Evolutionary conservation across 768 basidiomycete species (phyloP), one percentile per base, ranked within the genome.

Genomic region (Tylopilus sp.): DNA sequence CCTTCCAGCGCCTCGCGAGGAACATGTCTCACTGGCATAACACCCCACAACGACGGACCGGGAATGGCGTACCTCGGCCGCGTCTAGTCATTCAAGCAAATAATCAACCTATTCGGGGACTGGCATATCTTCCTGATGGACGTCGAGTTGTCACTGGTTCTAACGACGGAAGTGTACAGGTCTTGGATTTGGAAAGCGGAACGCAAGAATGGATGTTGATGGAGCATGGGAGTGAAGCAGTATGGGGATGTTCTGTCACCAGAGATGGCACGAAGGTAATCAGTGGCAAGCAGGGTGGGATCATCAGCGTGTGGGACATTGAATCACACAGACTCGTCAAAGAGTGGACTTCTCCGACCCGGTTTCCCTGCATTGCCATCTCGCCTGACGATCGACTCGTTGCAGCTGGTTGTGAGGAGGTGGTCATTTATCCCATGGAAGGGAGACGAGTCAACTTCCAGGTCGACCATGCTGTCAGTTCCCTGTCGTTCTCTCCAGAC

Each of bases 401-500:
- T 38, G 37, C 37, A 7, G 21, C 22, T 38, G 37, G 19, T 21
- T 3, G 11, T n/a, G 6, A 6, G 37, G 22, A 3, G 1, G 29
- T 55, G 6, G 7, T 3, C 11, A 16, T 48, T 10, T 45, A 45
- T 26, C 26, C 13, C 19, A 13, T 29, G 17, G 34, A 40, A 13
- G 52, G 52, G 13, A 19, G 12, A 19, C 49, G 12, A 6, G 13
- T 37, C 34, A 8, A 13, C 12, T 9, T 52, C 51, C 5, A 46
- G 9, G 14, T 28, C n/a, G 30, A 6, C 17, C 1, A 4, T 0
- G 2, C 2, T 16, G 21, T 37, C 0, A 9, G 1, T 3, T 33
- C 25, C 19, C 1, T 58, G 13, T 29, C 25, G 3, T 59, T 58
- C 26, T 50, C 56, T 11, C 45, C 48, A 0, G 14, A 47, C 19